Evolutionary conservation across 2,329 filamentous ascomycete species (phyloP), one percentile per base, ranked within the genome.

Genomic region (Clonostachys rosea): DNA sequence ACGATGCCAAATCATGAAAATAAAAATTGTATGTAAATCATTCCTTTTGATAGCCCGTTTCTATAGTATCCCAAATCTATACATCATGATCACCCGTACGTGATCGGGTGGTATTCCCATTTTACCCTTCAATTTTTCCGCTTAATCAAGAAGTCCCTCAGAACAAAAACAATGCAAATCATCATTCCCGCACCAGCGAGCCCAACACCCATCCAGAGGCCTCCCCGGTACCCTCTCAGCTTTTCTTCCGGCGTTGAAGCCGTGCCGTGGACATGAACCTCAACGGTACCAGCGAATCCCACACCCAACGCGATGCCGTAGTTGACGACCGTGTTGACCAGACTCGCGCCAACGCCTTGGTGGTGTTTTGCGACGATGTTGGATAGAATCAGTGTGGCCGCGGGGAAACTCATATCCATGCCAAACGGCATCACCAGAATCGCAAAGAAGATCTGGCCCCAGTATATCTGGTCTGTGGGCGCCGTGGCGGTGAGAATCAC

Each of bases 371-470:
- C 58, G 1, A 76, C 68, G 2, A 66, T 66, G 52, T 85, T 76
- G 33, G 74, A 79, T 9, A 87, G 66, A 33, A 86, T 73, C 12
- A 86, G 58, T 0, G 75, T 84, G 0, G 78, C 80, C 0, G 81
- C 77, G 0, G 84, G 83, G 54, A 84, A 84, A 3, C 72, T 79
- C 73, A 86, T 84, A 58, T 87, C 82, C 76, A 86, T 83, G 3
- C 81, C 81, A 54, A 76, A 83, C 0, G 79, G 75, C 62, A 79
- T 80, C 42, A 87, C 56, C 4, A 86, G 20, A 5, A 79, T 68
- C 4, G 71, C 71, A 10, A 83, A 70, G 56, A 88, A 87, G 0
- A 75, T 70, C 51, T 84, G 77, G 16, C 68, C 69, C 84, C 84
- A 88, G 63, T 87, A 88, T 1, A 66, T 74, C 58, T 86, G 80